Percentiles rank a stretch among this genome's conserved stretches.
phyloP scores from a whole-genome alignment of 2,329 filamentous ascomycete genomes.

The Hypoxylon sp. region DNA sequence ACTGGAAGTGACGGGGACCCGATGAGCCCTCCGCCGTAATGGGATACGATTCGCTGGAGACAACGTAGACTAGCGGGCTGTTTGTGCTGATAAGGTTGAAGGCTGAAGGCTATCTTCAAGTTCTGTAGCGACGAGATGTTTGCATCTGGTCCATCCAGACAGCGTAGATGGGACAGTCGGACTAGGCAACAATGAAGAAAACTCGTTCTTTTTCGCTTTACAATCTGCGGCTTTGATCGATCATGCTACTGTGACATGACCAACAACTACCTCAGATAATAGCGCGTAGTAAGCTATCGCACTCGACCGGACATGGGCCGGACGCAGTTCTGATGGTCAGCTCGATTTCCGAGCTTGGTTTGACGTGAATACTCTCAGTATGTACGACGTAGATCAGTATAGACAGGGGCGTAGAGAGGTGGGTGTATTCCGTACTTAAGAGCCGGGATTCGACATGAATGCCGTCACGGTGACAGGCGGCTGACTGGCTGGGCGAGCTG shows the following conservation, averaged over 20 bases:
- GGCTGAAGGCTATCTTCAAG: conserved; percentile 19
- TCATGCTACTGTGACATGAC: conserved; percentile 10
- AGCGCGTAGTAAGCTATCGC: background rate
- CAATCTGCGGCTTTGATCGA: background rate
- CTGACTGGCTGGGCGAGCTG: too few relatives aligned
- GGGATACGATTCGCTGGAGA: conserved; percentile 4
- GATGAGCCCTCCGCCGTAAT: conserved; percentile 54
- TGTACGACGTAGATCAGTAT: too few relatives aligned
- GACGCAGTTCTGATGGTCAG: too few relatives aligned
- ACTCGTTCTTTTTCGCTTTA: conserved; percentile 36
- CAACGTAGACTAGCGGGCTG: conserved; percentile 14
- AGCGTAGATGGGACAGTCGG: conserved; percentile 36
- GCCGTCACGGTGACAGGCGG: background rate
- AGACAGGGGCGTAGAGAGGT: background rate
- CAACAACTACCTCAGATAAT: too few relatives aligned
- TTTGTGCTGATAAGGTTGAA: conserved; percentile 4
- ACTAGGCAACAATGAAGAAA: conserved; percentile 43
- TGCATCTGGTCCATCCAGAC: conserved; percentile 11
- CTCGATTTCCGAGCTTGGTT: background rate
- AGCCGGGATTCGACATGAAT: background rate
- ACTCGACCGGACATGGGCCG: too few relatives aligned
- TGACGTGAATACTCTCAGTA: too few relatives aligned
- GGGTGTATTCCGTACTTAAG: background rate
- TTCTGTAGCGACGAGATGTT: conserved; percentile 17
- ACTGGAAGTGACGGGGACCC: conserved; percentile 60